Conservation (phyloP, 140 eudicot species). For the Bidens hawaiensis region DNA sequence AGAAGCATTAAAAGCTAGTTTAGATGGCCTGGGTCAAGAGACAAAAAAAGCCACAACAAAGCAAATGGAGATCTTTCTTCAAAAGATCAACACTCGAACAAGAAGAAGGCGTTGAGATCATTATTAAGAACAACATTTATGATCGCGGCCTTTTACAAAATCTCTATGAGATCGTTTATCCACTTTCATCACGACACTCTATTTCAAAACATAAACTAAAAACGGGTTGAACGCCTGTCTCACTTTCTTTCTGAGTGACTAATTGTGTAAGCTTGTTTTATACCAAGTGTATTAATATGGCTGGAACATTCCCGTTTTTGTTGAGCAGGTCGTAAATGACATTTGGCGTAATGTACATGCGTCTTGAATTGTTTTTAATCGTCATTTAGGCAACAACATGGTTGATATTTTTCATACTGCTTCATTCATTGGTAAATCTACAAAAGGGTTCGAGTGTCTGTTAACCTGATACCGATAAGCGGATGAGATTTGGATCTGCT, state of each 20-base stretch:
- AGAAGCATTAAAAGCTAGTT: conserved; percentile 73
- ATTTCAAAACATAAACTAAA: conserved; percentile 47
- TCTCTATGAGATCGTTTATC: conserved; percentile 57
- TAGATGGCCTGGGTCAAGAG: conserved; percentile 44
- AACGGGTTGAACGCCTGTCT: conserved; percentile 6
- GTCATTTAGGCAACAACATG: too few relatives aligned
- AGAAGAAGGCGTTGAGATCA: conserved; percentile 27
- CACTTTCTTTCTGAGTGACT: not conserved
- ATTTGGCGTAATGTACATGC: not conserved
- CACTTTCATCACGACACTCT: conserved; percentile 65
- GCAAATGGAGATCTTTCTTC: conserved; percentile 81
- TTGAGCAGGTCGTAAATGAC: not conserved
- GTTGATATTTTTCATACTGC: too few relatives aligned
- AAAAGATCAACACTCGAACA: conserved; percentile 67
- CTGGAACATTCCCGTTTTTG: not conserved
- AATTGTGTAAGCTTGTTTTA: not conserved
- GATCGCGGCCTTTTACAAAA: conserved; percentile 68
- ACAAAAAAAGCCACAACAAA: conserved; percentile 42
- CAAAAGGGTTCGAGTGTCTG: too few relatives aligned
- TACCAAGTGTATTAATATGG: not conserved
- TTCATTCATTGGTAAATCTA: too few relatives aligned
- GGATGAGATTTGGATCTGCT: too few relatives aligned
- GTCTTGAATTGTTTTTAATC: too few relatives aligned
- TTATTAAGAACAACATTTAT: conserved; percentile 61
- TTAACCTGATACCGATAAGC: too few relatives aligned